Percentiles rank a stretch among this genome's conserved stretches.
Conservation (phyloP, 768 basidiomycete species). For the Xerocomus brunneocitrinus region DNA sequence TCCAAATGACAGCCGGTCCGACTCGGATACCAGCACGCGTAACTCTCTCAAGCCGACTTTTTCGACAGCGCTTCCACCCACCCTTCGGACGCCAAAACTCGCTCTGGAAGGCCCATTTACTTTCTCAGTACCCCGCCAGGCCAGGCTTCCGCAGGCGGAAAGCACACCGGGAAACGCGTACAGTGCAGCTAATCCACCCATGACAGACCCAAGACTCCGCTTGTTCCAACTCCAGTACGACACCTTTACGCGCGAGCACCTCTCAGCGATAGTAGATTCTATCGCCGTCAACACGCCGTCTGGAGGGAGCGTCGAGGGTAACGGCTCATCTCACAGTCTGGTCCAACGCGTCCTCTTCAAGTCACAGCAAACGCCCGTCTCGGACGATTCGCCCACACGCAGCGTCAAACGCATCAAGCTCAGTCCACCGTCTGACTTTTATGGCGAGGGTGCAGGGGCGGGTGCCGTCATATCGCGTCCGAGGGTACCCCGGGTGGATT, state of each 20-base stretch:
- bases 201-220: slow-evolving; percentile 71
- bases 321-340: slow-evolving; percentile 44
- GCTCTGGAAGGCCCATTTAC: slow-evolving; percentile 65
- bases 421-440: slow-evolving; percentile 60
- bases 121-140: slow-evolving; percentile 57
- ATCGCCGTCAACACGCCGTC: slow-evolving; percentile 81
- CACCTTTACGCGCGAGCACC: slow-evolving; percentile 91
- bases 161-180: slow-evolving; percentile 46
- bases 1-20: slow-evolving; percentile 27
- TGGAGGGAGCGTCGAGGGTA: slow-evolving; percentile 42
- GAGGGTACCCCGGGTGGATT: slow-evolving; percentile 51
- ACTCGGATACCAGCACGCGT: slow-evolving; percentile 17
- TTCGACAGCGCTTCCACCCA: slow-evolving; percentile 16
- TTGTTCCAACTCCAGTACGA: slow-evolving; percentile 95
- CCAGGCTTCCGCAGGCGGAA: slow-evolving; percentile 48
- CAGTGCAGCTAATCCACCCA: slow-evolving; percentile 28
- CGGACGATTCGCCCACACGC: slow-evolving; percentile 50
- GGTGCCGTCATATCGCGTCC: slow-evolving; percentile 49
- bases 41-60: slow-evolving; percentile 8
- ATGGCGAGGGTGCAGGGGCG: slow-evolving; percentile 46
- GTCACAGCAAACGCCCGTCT: slow-evolving; percentile 41
- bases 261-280: slow-evolving; percentile 91
- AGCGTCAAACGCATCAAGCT: slow-evolving; percentile 80
- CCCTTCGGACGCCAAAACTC: slow-evolving; percentile 39
- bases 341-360: slow-evolving; percentile 40